Evolutionary conservation across 345 rosid species (phyloP).

Genomic region (Raphanus raphanistrum): DNA sequence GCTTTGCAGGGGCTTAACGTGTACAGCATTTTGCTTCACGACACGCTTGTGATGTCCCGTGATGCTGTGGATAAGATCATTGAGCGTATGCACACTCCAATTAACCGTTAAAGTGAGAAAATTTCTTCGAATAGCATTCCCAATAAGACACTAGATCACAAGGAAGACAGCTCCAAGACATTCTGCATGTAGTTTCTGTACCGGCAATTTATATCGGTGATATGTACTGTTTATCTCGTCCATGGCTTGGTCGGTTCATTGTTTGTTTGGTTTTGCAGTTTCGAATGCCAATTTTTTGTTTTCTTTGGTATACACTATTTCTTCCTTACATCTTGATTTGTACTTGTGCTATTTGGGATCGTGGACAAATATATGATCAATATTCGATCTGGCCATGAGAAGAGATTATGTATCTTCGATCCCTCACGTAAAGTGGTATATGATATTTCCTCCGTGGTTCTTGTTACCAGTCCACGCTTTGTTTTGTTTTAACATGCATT

Average conservation of each 20-base stretch:
- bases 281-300: not conserved
- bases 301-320: too few species aligned
- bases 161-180: conserved; percentile 1
- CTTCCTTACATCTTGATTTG: too few species aligned
- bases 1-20: conserved; percentile 81
- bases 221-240: conserved; percentile 3
- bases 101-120: conserved; percentile 55
- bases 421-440: too few species aligned
- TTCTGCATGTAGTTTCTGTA: conserved; percentile 2
- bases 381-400: too few species aligned
- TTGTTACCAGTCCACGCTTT: too few species aligned
- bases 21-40: conserved; percentile 85
- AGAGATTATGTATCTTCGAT: too few species aligned
- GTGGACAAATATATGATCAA: too few species aligned
- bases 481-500: too few species aligned
- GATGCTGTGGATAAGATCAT: conserved; percentile 79
- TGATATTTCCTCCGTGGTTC: too few species aligned
- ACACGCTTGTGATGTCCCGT: conserved; percentile 87
- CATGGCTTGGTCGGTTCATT: conserved; percentile 3
- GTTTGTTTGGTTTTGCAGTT: not conserved
- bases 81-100: conserved; percentile 78
- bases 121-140: not conserved
- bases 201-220: conserved; percentile 10
- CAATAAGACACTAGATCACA: conserved; percentile 22
- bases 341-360: too few species aligned